Conservation (phyloP, 768 basidiomycete genomes). For the Russula emetica region DNA sequence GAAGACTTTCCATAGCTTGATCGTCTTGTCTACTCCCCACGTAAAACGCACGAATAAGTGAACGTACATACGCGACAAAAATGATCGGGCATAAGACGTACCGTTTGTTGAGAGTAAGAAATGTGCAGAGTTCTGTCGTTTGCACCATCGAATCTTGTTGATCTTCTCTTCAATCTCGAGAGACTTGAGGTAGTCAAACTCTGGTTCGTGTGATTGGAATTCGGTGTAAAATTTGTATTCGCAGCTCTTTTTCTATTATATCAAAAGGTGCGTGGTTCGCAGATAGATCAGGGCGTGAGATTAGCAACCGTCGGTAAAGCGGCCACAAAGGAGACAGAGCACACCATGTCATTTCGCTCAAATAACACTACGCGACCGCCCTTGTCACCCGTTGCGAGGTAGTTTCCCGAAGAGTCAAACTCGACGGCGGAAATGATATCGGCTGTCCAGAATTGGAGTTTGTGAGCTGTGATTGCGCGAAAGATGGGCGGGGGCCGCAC, state of each 20-base stretch:
- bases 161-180: conserved; percentile 99
- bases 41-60: conserved; percentile 6
- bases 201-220: conserved; percentile 99
- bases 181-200: conserved; percentile 99
- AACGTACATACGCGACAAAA: conserved; percentile 11
- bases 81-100: conserved; percentile 36
- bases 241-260: conserved; percentile 90
- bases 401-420: conserved; percentile 99
- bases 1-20: conserved; percentile 99
- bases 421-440: conserved; percentile 99
- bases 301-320: conserved; percentile 11
- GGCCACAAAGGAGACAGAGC: conserved; percentile 31
- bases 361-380: conserved; percentile 98
- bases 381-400: conserved; percentile 99
- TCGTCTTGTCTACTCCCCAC: conserved; percentile 81
- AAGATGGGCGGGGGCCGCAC: conserved; percentile 11
- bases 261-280: neutral
- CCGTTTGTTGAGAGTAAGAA: conserved; percentile 97
- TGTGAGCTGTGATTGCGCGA: conserved; percentile 14
- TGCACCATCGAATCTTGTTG: conserved; percentile 99
- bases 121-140: conserved; percentile 94
- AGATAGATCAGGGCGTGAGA: conserved; percentile 27
- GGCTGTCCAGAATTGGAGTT: conserved; percentile 46
- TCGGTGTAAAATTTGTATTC: conserved; percentile 99
- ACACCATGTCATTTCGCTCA: conserved; percentile 94